phyloP scores from a whole-genome alignment of 1,139 yeast genomes.

The Scheffersomyces cryptocercus region DNA sequence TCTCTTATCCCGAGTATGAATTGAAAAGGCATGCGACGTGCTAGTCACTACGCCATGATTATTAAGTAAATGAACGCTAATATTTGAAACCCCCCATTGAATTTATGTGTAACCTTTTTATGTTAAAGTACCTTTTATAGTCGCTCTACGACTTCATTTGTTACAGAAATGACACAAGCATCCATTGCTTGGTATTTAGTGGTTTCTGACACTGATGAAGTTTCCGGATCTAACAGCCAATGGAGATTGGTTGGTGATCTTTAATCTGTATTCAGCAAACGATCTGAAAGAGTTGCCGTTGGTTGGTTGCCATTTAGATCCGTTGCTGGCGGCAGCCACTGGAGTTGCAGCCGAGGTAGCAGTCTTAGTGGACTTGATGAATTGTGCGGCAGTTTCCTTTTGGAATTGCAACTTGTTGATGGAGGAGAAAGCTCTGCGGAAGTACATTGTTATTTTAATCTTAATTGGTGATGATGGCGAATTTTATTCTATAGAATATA shows the following conservation, averaged over 20 bases:
- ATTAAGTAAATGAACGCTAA: no score
- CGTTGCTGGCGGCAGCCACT: constrained; percentile 9
- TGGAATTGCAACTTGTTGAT: constrained; percentile 18
- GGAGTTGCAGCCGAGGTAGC: constrained; percentile 14
- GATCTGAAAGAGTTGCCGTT: constrained; percentile 47
- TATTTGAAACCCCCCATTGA: no score
- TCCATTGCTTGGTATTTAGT: not conserved
- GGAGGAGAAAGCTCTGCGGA: constrained; percentile 14
- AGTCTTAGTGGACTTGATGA: constrained; percentile 22
- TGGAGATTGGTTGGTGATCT: constrained; percentile 53
- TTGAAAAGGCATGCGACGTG: no score
- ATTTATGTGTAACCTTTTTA: no score
- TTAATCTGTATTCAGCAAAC: constrained; percentile 58
- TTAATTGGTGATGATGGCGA: constrained; percentile 1
- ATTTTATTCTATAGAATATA: not conserved
- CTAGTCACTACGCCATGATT: no score
- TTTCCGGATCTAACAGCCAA: constrained; percentile 28
- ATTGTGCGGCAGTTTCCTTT: constrained; percentile 25
- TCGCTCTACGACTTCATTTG: no score
- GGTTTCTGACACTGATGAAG: not conserved
- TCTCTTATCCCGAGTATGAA: no score
- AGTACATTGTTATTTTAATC: constrained; percentile 1
- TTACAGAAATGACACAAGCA: no score
- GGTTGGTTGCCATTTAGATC: constrained; percentile 37
- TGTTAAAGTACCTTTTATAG: no score